phyloP scores from a whole-genome alignment of 2,329 filamentous ascomycete genomes.

The Sarocladium kiliense region DNA sequence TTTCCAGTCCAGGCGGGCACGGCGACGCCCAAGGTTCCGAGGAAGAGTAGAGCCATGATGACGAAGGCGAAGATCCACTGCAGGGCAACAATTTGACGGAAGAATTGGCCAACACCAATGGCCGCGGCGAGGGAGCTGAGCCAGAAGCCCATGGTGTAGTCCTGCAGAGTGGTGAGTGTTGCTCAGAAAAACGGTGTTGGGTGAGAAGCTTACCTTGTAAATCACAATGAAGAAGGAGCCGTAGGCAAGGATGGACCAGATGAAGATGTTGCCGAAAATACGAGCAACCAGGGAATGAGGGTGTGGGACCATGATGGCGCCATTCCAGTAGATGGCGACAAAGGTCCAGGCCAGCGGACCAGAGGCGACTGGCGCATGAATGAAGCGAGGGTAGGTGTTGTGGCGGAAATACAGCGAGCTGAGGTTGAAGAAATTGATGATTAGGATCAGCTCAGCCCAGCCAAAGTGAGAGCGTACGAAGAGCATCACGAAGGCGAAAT shows the following conservation, averaged over 20 bases:
- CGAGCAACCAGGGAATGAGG: conserved; percentile 62
- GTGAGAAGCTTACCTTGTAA: conserved; percentile 54
- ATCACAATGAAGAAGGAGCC: conserved; percentile 69
- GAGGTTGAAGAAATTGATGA: conserved; percentile 80
- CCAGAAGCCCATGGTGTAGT: conserved; percentile 74
- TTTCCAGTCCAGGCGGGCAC: conserved; percentile 59
- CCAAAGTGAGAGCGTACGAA: conserved; percentile 73
- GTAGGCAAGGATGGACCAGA: conserved; percentile 77
- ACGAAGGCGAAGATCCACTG: conserved; percentile 50
- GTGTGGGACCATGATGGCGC: conserved; percentile 73
- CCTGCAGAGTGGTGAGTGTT: conserved; percentile 29
- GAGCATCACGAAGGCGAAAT: conserved; percentile 77
- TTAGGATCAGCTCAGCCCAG: conserved; percentile 69
- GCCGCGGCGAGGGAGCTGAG: conserved; percentile 69
- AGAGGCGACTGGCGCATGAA: conserved; percentile 71
- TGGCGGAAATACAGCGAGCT: conserved; percentile 76
- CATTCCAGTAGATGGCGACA: conserved; percentile 83
- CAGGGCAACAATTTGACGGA: conserved; percentile 66
- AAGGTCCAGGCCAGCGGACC: conserved; percentile 78
- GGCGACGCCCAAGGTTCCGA: conserved; percentile 23
- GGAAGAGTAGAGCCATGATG: conserved; percentile 23
- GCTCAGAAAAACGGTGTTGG: not conserved
- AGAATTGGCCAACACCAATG: conserved; percentile 73
- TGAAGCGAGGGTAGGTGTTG: conserved; percentile 62
- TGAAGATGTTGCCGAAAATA: conserved; percentile 79